phyloP scores from a whole-genome alignment of 148 eudicot genomes.

The Fagopyrum esculentum region DNA sequence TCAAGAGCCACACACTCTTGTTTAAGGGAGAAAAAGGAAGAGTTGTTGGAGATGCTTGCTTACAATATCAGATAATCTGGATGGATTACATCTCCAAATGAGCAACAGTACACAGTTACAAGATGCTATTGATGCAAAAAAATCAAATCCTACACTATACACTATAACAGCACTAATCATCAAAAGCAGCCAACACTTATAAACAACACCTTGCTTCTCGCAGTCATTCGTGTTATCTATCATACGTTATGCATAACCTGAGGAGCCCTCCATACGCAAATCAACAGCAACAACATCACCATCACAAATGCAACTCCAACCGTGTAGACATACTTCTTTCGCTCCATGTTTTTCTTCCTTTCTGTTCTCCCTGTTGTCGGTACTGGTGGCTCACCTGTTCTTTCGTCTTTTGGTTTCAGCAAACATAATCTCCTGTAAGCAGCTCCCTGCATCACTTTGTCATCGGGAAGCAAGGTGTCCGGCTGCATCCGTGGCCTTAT shows the following conservation, averaged over 20 bases:
- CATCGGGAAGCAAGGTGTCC: slow-evolving; percentile 10
- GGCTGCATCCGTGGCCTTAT: slow-evolving; percentile 21
- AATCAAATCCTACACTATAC: slow-evolving; percentile 7
- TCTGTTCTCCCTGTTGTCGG: not conserved
- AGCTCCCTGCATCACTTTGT: slow-evolving; percentile 5
- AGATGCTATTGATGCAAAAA: not conserved
- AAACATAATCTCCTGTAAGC: slow-evolving; percentile 10
- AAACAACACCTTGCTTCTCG: not conserved
- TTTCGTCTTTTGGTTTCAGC: slow-evolving; percentile 3
- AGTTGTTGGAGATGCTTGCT: not conserved
- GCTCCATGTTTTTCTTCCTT: slow-evolving; percentile 3
- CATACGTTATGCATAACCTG: not conserved
- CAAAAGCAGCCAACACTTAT: not conserved
- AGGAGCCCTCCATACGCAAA: slow-evolving; percentile 1
- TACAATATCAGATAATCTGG: not conserved
- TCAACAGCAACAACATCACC: not conserved
- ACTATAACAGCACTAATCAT: not conserved
- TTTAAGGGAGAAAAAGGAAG: not conserved
- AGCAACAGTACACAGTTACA: not conserved
- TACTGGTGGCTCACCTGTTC: not conserved
- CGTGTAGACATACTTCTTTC: not conserved
- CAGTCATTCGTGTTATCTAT: not conserved
- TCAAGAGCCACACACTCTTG: not conserved
- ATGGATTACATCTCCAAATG: not conserved
- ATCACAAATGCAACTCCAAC: slow-evolving; percentile 6